Percentiles rank a stretch among this genome's conserved stretches.
Evolutionary conservation across 805 yeast species (phyloP).

Genomic region (Saccharomycopsis oosterbeekiorum): DNA sequence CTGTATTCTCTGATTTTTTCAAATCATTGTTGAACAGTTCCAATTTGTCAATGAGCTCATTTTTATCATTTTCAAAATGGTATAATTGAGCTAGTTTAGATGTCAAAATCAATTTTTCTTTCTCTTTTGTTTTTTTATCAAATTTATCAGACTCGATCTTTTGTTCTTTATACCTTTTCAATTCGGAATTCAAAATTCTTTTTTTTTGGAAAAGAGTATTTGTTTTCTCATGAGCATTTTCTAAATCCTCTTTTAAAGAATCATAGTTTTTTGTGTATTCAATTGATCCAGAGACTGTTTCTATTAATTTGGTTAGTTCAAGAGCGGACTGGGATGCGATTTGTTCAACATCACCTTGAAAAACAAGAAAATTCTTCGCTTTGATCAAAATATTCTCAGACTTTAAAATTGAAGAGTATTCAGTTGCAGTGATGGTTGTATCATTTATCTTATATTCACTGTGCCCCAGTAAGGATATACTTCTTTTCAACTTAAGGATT

Average conservation of each 20-base stretch:
- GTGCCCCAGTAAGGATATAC: conserved; percentile 46
- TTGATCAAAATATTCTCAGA: conserved; percentile 75
- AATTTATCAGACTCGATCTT: conserved; percentile 60
- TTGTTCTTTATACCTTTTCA: conserved; percentile 70
- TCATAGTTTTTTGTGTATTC: conserved; percentile 64
- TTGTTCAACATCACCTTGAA: conserved; percentile 94
- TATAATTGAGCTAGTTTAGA: conserved; percentile 56
- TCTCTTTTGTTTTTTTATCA: conserved; percentile 43
- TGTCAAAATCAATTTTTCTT: conserved; percentile 34
- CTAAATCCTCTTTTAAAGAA: conserved; percentile 48
- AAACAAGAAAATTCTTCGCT: conserved; percentile 86
- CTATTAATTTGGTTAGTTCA: conserved; percentile 66
- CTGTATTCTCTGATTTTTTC: conserved; percentile 26
- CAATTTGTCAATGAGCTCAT: conserved; percentile 21
- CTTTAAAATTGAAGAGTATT: conserved; percentile 58
- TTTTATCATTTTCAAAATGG: conserved; percentile 39
- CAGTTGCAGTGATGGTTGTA: conserved; percentile 46
- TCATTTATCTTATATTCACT: conserved; percentile 64
- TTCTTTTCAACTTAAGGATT: conserved; percentile 50
- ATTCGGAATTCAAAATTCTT: conserved; percentile 61
- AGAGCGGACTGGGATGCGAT: conserved; percentile 79
- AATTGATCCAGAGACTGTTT: conserved; percentile 73
- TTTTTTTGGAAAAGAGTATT: conserved; percentile 57
- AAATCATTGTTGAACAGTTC: conserved; percentile 20
- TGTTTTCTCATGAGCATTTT: conserved; percentile 53